phyloP scores from a whole-genome alignment of 306 rosid species.

The Elaeagnus macrophylla region DNA sequence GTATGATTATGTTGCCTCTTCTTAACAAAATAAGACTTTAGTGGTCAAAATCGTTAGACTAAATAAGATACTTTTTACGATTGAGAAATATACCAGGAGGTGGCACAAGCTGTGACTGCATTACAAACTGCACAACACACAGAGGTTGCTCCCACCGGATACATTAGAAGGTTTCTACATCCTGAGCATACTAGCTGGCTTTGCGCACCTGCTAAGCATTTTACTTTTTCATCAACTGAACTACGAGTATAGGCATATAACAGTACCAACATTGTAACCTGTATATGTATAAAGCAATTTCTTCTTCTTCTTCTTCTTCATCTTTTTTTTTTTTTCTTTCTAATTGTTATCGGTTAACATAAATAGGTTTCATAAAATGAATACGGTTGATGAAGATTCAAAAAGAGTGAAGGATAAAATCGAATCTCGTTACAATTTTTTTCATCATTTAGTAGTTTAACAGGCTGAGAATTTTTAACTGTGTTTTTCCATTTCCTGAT shows the following conservation, averaged over 20 bases:
- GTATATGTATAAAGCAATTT: too few species aligned
- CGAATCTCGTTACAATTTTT: too few species aligned
- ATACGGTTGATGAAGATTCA: too few species aligned
- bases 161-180: constrained; percentile 78
- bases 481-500: too few species aligned
- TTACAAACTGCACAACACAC: constrained; percentile 99
- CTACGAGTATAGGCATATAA: background rate
- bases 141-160: constrained; percentile 91
- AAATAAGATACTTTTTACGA: background rate
- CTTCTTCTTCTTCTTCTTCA: too few species aligned
- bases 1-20: background rate
- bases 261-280: background rate
- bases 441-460: too few species aligned
- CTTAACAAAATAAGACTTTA: background rate
- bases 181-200: constrained; percentile 99
- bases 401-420: too few species aligned
- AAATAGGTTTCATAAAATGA: too few species aligned
- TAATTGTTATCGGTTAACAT: too few species aligned
- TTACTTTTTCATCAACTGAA: constrained; percentile 3
- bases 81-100: constrained; percentile 63
- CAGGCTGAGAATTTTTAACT: too few species aligned
- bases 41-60: too few species aligned
- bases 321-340: too few species aligned
- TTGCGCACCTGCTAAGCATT: constrained; percentile 52
- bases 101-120: constrained; percentile 89